Evolutionary conservation across 192 early-diverging fungal genomes (phyloP), one percentile per base, ranked within the genome.

Genomic region (Funneliformis mosseae): DNA sequence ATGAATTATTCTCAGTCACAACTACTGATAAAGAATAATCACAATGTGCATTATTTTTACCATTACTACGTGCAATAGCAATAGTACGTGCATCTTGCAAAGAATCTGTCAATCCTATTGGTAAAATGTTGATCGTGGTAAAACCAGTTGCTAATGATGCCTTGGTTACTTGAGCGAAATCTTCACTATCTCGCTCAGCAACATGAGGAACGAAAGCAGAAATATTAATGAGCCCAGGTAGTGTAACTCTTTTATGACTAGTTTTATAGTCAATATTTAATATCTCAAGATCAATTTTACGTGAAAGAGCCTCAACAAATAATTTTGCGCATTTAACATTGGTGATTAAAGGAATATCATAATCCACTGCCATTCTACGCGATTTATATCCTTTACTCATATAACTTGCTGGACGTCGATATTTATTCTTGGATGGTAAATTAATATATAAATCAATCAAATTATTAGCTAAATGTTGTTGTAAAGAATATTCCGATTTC

Each of bases 281-380:
- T 33, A 99, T 91, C 76, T 97, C 94, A 87, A 89, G 81, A 7
- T 85, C 85, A 27, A 80, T 86, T 74, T 89, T 90, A 66, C 97
- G 93, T 18, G 94, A 91, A 76, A 98, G 87, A 0, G 98, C 98
- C 88, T 99, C 98, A 61, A 99, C 88, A 79, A 99, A 98, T 75
- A 99, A 84, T 89, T 98, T 98, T 81, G 98, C 98, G 83, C 97
- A 98, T 89, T 99, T 99, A 88, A 99, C 91, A 83, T 99, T 99
- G 78, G 98, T 99, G 84, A 99, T 97, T 82, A 99, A 88, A 10
- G 98, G 98, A 66, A 99, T 89, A 59, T 95, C 95, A 80, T 96
- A 95, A 86, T 99, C 98, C 39, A 99, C 95, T 43, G 98, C 98
- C 96, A 99, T 95, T 83, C 98, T 92, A 76, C 98, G 93, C 77